A percentile compares a stretch with the other conserved stretches of the same genome.
Conservation (phyloP, 2,329 filamentous ascomycete species). For the Fusarium continuum region DNA sequence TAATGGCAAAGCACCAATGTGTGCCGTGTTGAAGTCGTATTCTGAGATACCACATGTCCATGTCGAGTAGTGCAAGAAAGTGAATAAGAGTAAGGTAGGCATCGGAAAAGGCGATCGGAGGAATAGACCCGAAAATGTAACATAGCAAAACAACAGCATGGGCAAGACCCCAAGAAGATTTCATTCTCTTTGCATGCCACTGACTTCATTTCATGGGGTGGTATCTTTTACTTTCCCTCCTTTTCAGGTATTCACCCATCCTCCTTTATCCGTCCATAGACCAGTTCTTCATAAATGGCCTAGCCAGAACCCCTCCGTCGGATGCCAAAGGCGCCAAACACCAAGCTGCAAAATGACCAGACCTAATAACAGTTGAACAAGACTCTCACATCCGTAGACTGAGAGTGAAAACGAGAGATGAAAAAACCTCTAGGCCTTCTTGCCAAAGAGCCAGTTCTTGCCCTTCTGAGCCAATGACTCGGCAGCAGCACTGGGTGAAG, state of each 20-base stretch:
- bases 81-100: neutral
- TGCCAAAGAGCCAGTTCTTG: conserved; percentile 60
- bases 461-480: conserved; percentile 52
- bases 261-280: conserved; percentile 7
- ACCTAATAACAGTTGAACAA: conserved; percentile 6
- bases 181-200: conserved; percentile 16
- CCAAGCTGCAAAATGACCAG: conserved; percentile 33
- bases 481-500: conserved; percentile 9
- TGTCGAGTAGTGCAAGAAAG: neutral
- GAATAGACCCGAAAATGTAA: conserved; percentile 30
- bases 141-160: conserved; percentile 34
- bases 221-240: conserved; percentile 39
- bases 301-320: conserved; percentile 2
- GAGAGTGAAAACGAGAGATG: neutral
- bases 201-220: conserved; percentile 24
- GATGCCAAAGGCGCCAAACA: conserved; percentile 37
- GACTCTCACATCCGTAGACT: neutral
- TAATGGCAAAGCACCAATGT: conserved; percentile 14
- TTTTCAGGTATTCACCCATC: neutral
- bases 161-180: conserved; percentile 3
- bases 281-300: conserved; percentile 6
- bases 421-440: conserved; percentile 52
- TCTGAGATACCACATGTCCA: neutral
- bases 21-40: neutral
- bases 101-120: conserved; percentile 6